Conservation (phyloP, 441 rosid species). For the Corymbia citriodora region DNA sequence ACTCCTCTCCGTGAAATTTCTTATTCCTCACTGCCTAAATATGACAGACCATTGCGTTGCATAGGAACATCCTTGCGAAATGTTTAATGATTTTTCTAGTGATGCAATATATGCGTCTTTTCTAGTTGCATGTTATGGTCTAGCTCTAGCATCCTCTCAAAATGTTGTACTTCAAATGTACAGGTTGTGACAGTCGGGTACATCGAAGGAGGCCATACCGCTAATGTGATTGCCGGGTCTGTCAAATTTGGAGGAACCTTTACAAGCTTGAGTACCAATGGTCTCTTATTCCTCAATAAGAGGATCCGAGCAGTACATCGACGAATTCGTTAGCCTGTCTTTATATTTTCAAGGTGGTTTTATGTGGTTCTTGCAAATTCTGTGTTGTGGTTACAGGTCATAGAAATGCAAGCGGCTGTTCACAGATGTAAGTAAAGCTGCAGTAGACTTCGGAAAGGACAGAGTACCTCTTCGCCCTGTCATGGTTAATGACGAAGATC, state of each 20-base stretch:
- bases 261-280: conserved; percentile 43
- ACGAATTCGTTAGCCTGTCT: background rate
- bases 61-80: background rate
- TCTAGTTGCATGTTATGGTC: background rate
- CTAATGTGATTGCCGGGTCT: conserved; percentile 41
- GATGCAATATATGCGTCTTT: background rate
- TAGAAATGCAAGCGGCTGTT: conserved; percentile 38
- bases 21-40: background rate
- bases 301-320: conserved; percentile 45
- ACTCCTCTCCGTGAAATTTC: background rate
- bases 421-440: conserved; percentile 29
- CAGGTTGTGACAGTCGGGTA: conserved; percentile 57
- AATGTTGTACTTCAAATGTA: background rate
- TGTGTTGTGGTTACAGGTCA: conserved; percentile 17
- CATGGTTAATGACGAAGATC: conserved; percentile 25
- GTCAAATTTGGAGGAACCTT: conserved; percentile 50
- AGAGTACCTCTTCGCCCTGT: conserved; percentile 26
- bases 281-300: conserved; percentile 35
- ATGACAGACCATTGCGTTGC: background rate
- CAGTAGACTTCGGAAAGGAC: conserved; percentile 29
- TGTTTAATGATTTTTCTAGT: background rate
- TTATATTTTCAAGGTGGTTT: background rate
- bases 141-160: background rate
- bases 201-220: conserved; percentile 48
- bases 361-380: background rate